Base-by-base conservation (phyloP, 2,329 filamentous ascomycete genomes). In the Fusarium oligoseptatum region DNA sequence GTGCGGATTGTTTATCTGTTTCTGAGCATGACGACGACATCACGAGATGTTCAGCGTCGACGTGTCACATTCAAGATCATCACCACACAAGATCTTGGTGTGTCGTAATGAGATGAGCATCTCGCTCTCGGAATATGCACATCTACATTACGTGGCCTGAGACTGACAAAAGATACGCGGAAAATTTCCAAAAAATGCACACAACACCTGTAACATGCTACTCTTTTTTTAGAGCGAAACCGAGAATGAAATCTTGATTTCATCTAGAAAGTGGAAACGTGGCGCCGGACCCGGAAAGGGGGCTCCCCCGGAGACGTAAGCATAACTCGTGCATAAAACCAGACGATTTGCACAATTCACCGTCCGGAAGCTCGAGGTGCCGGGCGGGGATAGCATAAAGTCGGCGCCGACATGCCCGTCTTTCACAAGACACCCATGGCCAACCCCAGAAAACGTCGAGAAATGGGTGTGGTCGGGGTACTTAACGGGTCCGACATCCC, bases 361-460 rank as follows among this genome's bases (percentile, higher is more conserved):
- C 66, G 36, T 17, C 57, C 72, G 73, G 73, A 66, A 24, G 10
- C 6, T 45, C 9, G 3, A 15, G 20, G 10, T 68, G 24, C 72
- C 70, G 72, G 29, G 60, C 58, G 72, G 72, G 45, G 39, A 48
- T 41, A 52, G 66, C 73, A 74, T 62, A 74, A 74, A 61, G 41
- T n/a, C 64, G 60, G 55, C 39, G 52, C 48, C 45, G 37, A 14
- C 52, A 22, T 12, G 10, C 22, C 9, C 34, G n/a, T 55, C 50
- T 22, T 55, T 14, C 14, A 10, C 24, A 11, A 15, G 43, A 43
- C n/a, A 6, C 39, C 32, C 15, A 52, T 10, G 15, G 29, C 27
- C 48, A 62, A n/a, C 12, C 67, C 11, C 61, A 3, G 2, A 27
- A 36, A 0, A 43, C n/a, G 24, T 61, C 71, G 48, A 74, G 12